Conservation (phyloP, 352 stramenopile genomes). For the Pythium guiyangense region DNA sequence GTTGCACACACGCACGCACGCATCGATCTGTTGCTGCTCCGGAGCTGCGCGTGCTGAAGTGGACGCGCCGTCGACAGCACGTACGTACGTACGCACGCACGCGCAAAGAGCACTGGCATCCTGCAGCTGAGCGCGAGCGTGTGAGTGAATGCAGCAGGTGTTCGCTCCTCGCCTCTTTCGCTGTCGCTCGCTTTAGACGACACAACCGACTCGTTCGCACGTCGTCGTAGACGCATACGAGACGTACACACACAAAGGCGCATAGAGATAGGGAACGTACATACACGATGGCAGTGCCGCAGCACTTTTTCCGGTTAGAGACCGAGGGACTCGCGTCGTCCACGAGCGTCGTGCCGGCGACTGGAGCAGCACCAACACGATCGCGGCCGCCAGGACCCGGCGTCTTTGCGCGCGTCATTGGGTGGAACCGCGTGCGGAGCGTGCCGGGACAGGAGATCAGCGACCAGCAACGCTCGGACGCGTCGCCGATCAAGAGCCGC, state of each 20-base stretch:
- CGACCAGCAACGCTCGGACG: neutral
- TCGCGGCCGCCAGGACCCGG: neutral
- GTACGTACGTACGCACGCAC: too few species aligned
- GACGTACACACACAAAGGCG: neutral
- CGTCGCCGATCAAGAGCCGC: constrained; percentile 39
- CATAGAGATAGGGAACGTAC: neutral
- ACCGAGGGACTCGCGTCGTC: constrained; percentile 10
- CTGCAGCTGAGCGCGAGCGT: too few species aligned
- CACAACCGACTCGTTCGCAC: too few species aligned
- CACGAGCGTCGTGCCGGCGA: constrained; percentile 5
- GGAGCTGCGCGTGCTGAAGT: too few species aligned
- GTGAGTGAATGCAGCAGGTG: too few species aligned
- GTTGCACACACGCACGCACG: too few species aligned
- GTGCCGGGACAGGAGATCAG: constrained; percentile 20
- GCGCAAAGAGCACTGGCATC: too few species aligned
- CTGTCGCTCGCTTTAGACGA: too few species aligned
- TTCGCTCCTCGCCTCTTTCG: too few species aligned
- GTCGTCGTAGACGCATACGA: neutral
- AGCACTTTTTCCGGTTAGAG: constrained; percentile 17
- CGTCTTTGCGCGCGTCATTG: constrained; percentile 9
- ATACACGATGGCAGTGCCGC: constrained; percentile 6
- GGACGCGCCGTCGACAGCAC: too few species aligned
- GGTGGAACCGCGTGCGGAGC: constrained; percentile 31
- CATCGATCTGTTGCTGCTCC: too few species aligned
- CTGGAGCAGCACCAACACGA: neutral